Evolutionary conservation across 2,329 filamentous ascomycete species (phyloP).

Genomic region (Tricladium varicosporioides): DNA sequence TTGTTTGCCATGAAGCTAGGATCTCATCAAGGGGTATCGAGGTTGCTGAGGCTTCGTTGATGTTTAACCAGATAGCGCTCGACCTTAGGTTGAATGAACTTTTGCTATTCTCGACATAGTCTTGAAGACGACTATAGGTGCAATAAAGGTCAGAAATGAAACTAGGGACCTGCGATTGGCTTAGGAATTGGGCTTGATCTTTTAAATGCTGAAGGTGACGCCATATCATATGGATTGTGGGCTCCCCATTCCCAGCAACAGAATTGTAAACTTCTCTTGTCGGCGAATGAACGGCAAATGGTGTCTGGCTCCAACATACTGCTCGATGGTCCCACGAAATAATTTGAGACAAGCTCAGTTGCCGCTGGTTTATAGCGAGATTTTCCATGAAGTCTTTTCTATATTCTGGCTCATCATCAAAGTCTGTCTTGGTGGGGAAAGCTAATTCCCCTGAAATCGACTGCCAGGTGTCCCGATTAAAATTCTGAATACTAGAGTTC

Average conservation of each 20-base stretch:
- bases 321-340: constrained; percentile 15
- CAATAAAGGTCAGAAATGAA: constrained; percentile 21
- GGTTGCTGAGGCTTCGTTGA: constrained; percentile 3
- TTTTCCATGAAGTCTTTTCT: constrained; percentile 14
- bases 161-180: constrained; percentile 4
- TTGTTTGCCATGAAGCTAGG: constrained; percentile 20
- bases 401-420: constrained; percentile 16
- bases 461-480: constrained; percentile 5
- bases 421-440: constrained; percentile 16
- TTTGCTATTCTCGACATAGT: constrained; percentile 8
- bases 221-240: constrained; percentile 18
- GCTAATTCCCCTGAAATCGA: constrained; percentile 11
- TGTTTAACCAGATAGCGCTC: constrained; percentile 24
- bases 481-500: constrained; percentile 2
- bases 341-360: constrained; percentile 19
- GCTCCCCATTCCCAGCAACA: constrained; percentile 4
- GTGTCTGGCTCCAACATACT: constrained; percentile 27
- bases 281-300: constrained; percentile 20
- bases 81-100: constrained; percentile 4
- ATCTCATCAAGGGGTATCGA: constrained; percentile 14
- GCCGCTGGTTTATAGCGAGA: constrained; percentile 4
- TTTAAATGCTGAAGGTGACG: constrained; percentile 23
- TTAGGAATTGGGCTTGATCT: constrained; percentile 11
- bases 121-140: constrained; percentile 26
- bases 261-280: constrained; percentile 12